phyloP scores from a whole-genome alignment of 176 grass and related monocot species.

The Oryza nivara region DNA sequence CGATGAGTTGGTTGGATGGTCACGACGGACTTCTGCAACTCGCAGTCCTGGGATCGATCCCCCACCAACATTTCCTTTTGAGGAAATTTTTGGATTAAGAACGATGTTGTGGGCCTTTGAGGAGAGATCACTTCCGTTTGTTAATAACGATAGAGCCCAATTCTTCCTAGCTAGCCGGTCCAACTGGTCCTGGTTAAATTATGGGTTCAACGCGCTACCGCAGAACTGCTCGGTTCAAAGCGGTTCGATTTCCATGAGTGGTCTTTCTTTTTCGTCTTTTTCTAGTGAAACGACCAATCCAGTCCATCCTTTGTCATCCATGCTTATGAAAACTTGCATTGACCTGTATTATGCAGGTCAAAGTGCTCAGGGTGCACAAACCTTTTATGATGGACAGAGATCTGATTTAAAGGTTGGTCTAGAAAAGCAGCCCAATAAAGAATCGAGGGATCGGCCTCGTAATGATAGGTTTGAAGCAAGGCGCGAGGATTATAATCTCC shows the following conservation, averaged over 20 bases:
- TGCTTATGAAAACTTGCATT: conserved; percentile 24
- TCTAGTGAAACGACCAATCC: not conserved
- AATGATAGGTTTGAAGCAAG: conserved; percentile 52
- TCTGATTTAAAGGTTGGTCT: conserved; percentile 65
- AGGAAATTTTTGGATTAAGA: not conserved
- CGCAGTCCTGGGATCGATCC: not conserved
- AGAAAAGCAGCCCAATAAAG: conserved; percentile 61
- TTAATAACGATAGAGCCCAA: not conserved
- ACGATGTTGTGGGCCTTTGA: not conserved
- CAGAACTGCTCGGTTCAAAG: not conserved
- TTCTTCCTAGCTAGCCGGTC: not conserved
- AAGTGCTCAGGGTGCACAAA: conserved; percentile 41
- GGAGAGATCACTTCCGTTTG: not conserved
- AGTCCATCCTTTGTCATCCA: not conserved
- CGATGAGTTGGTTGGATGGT: not conserved
- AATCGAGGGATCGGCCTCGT: conserved; percentile 50
- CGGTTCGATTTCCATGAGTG: not conserved
- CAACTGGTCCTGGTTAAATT: not conserved
- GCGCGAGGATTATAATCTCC: conserved; percentile 59
- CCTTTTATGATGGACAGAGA: conserved; percentile 71
- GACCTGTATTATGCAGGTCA: conserved; percentile 45
- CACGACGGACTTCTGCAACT: not conserved
- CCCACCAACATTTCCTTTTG: not conserved
- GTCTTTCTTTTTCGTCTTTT: not conserved
- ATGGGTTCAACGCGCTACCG: not conserved